Evolutionary conservation across 495 filamentous ascomycete species (phyloP).

Genomic region (Neurospora terricola): DNA sequence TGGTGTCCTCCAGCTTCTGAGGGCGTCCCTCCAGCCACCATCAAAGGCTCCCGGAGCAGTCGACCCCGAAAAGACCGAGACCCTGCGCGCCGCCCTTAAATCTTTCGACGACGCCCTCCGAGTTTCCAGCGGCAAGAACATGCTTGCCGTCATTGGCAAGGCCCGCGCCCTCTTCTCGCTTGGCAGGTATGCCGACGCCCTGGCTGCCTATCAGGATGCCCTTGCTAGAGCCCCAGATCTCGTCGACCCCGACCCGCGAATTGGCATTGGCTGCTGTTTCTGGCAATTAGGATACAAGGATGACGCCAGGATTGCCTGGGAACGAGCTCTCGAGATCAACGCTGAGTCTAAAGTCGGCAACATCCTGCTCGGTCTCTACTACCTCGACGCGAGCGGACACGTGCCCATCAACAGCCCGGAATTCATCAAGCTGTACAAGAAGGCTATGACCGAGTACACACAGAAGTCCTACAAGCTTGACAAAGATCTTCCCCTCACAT

Average conservation of each 20-base stretch:
- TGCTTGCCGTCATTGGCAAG: slow-evolving; percentile 82
- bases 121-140: slow-evolving; percentile 71
- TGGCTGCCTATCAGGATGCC: slow-evolving; percentile 78
- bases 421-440: slow-evolving; percentile 75
- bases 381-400: slow-evolving; percentile 72
- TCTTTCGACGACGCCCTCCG: slow-evolving; percentile 88
- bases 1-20: slow-evolving; percentile 78
- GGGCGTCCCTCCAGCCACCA: slow-evolving; percentile 71
- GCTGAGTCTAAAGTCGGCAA: slow-evolving; percentile 85
- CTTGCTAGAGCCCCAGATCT: slow-evolving; percentile 74
- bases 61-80: slow-evolving; percentile 69
- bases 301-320: slow-evolving; percentile 82
- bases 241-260: slow-evolving; percentile 88
- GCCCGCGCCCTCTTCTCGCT: slow-evolving; percentile 75
- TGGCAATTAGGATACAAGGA: slow-evolving; percentile 94
- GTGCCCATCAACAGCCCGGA: slow-evolving; percentile 63
- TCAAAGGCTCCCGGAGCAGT: slow-evolving; percentile 54
- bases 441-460: slow-evolving; percentile 87
- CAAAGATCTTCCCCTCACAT: slow-evolving; percentile 83
- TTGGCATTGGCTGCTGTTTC: slow-evolving; percentile 89
- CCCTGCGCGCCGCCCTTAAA: slow-evolving; percentile 71
- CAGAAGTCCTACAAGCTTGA: slow-evolving; percentile 93
- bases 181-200: slow-evolving; percentile 69
- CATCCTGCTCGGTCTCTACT: slow-evolving; percentile 78
- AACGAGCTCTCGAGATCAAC: slow-evolving; percentile 76